These are phyloP conservation scores for Diplocarpon rosae DNA, from an alignment of 2,329 filamentous ascomycete genomes.

Conservation along the genomic window DNA sequence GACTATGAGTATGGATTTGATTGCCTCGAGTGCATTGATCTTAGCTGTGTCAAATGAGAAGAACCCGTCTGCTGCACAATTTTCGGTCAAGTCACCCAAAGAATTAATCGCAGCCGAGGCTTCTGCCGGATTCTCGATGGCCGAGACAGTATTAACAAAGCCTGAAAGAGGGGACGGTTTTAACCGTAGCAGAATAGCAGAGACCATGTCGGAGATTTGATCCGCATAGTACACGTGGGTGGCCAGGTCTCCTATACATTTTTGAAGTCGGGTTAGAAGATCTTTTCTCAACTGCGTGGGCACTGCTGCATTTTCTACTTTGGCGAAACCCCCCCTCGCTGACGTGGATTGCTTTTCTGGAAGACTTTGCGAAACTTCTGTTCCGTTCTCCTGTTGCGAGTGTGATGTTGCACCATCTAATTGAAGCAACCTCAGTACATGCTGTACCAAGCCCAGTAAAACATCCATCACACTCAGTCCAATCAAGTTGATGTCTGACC, in stretches of 20 bases:
- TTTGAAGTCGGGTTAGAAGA: slow-evolving; percentile 60
- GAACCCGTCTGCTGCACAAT: slow-evolving; percentile 42
- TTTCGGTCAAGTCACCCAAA: slow-evolving; percentile 39
- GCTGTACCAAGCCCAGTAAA: slow-evolving; percentile 71
- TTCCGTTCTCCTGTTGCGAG: slow-evolving; percentile 26
- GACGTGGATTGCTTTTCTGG: slow-evolving; percentile 5
- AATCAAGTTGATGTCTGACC: slow-evolving; percentile 86
- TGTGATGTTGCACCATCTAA: slow-evolving; percentile 34
- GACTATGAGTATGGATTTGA: slow-evolving; percentile 72
- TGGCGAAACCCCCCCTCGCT: slow-evolving; percentile 16
- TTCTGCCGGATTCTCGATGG: slow-evolving; percentile 33
- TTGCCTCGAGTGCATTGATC: slow-evolving; percentile 58
- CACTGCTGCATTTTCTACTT: slow-evolving; percentile 31
- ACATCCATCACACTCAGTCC: slow-evolving; percentile 95
- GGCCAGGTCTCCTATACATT: slow-evolving; percentile 80
- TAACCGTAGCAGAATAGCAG: slow-evolving; percentile 65
- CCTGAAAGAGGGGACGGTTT: slow-evolving; percentile 48
- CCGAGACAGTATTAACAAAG: slow-evolving; percentile 33
- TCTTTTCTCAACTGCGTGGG: slow-evolving; percentile 45
- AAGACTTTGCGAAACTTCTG: slow-evolving; percentile 4
- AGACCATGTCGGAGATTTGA: slow-evolving; percentile 90
- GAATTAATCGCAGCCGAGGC: slow-evolving; percentile 37
- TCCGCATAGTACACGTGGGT: slow-evolving; percentile 96
- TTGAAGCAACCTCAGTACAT: slow-evolving; percentile 68
- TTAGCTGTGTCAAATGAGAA: slow-evolving; percentile 54